These are phyloP conservation scores for Pseudophaeomoniella oleicola DNA, from an alignment of 2,329 filamentous ascomycete species.

Conservation along the genomic window DNA sequence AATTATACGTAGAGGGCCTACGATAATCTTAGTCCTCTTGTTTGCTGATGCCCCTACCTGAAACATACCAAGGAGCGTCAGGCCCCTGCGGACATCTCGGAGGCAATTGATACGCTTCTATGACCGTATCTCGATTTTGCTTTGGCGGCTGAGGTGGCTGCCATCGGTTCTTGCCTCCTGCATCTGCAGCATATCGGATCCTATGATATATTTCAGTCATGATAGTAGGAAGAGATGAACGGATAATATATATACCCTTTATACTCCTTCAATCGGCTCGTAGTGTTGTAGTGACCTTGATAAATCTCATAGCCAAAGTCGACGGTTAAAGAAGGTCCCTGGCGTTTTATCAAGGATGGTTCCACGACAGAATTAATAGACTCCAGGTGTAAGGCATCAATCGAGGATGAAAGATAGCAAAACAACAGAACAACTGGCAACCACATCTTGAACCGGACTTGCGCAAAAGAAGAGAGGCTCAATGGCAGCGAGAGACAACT, in stretches of 20 bases:
- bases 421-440: too few relatives aligned
- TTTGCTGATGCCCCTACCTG: conserved; percentile 1
- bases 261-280: conserved; percentile 27
- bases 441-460: too few relatives aligned
- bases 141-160: conserved; percentile 16
- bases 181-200: conserved; percentile 21
- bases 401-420: too few relatives aligned
- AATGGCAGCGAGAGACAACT: too few relatives aligned
- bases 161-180: conserved; percentile 18
- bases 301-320: conserved; percentile 34
- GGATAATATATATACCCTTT: conserved; percentile 28
- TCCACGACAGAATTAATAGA: too few relatives aligned
- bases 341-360: too few relatives aligned
- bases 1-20: conserved; percentile 3
- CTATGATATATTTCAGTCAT: conserved; percentile 10
- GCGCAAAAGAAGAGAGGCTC: too few relatives aligned
- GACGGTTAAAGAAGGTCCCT: conserved; percentile 18
- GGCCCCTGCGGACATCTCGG: conserved; percentile 19
- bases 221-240: conserved; percentile 4
- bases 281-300: conserved; percentile 24
- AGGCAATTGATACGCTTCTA: conserved; percentile 14
- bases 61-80: conserved; percentile 8
- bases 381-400: too few relatives aligned
- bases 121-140: conserved; percentile 11
- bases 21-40: conserved; percentile 2